phyloP scores from a whole-genome alignment of 257 asterid genomes.

The Solanum chiquidenum region DNA sequence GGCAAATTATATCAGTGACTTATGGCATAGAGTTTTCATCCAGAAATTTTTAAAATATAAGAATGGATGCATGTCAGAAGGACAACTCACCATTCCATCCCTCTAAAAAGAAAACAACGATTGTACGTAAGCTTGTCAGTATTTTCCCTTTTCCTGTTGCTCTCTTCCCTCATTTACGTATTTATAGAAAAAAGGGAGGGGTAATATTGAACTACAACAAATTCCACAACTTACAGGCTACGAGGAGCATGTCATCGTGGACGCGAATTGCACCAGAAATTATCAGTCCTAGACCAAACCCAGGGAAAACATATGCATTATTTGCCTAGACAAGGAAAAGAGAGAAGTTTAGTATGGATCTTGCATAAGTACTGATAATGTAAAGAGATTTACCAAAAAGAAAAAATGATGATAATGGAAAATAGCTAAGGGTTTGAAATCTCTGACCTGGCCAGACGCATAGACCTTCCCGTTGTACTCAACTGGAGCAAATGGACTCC shows the following conservation, averaged over 20 bases:
- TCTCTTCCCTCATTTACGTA: neutral
- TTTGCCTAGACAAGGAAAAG: conserved; percentile 45
- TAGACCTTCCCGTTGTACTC: conserved; percentile 49
- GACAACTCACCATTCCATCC: neutral
- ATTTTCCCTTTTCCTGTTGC: neutral
- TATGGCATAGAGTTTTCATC: neutral
- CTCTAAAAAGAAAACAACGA: neutral
- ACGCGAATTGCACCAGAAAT: conserved; percentile 93
- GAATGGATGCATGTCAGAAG: neutral
- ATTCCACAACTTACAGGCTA: conserved; percentile 63
- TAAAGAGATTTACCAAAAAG: neutral
- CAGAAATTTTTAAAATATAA: neutral
- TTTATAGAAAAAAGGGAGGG: neutral
- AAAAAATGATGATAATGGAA: neutral
- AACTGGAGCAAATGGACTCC: conserved; percentile 62
- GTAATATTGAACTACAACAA: neutral
- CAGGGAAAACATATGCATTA: conserved; percentile 87
- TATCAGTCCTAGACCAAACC: conserved; percentile 83
- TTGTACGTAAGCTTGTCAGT: neutral
- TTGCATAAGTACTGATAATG: neutral
- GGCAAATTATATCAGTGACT: neutral
- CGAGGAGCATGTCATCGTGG: conserved; percentile 89
- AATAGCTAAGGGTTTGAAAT: neutral
- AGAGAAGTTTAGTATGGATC: neutral
- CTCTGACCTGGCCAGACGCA: conserved; percentile 63